Conservation (phyloP, 805 yeast genomes). For the Torulaspora delbrueckii region DNA sequence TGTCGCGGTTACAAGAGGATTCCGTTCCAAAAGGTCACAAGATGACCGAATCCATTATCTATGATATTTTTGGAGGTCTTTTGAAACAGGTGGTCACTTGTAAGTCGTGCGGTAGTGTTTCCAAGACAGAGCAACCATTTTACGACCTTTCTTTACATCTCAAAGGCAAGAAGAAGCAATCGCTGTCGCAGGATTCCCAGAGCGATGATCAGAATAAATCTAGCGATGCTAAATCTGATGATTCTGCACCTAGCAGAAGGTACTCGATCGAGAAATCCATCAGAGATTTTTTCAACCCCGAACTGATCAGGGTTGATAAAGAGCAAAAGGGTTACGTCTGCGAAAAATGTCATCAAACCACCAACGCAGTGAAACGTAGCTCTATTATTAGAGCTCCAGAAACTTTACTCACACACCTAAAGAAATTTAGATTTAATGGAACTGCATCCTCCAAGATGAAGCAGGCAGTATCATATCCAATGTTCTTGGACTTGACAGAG, state of each 20-base stretch:
- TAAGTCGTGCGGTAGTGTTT: constrained; percentile 71
- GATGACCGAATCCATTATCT: constrained; percentile 71
- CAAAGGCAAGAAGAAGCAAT: constrained; percentile 42
- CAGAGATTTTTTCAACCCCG: constrained; percentile 77
- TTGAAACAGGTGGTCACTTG: constrained; percentile 83
- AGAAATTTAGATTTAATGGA: constrained; percentile 86
- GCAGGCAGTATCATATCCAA: constrained; percentile 77
- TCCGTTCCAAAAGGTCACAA: constrained; percentile 87
- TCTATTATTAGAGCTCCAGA: constrained; percentile 82
- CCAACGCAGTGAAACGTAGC: constrained; percentile 72
- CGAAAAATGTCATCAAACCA: constrained; percentile 73
- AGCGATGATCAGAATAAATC: background rate
- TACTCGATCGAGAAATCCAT: constrained; percentile 74
- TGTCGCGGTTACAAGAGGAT: constrained; percentile 87
- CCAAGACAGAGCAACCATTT: constrained; percentile 87
- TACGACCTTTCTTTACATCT: constrained; percentile 86
- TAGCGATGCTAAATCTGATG: background rate
- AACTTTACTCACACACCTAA: constrained; percentile 77
- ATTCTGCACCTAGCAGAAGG: constrained; percentile 24
- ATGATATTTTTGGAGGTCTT: constrained; percentile 92
- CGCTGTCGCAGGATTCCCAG: background rate
- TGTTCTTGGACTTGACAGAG: constrained; percentile 64
- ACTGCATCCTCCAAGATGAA: constrained; percentile 77
- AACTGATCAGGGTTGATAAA: constrained; percentile 63
- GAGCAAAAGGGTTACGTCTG: constrained; percentile 81